These are phyloP conservation scores for Irpex sp. DNA, from an alignment of 1,284 basidiomycete genomes.

Conservation along the genomic window DNA sequence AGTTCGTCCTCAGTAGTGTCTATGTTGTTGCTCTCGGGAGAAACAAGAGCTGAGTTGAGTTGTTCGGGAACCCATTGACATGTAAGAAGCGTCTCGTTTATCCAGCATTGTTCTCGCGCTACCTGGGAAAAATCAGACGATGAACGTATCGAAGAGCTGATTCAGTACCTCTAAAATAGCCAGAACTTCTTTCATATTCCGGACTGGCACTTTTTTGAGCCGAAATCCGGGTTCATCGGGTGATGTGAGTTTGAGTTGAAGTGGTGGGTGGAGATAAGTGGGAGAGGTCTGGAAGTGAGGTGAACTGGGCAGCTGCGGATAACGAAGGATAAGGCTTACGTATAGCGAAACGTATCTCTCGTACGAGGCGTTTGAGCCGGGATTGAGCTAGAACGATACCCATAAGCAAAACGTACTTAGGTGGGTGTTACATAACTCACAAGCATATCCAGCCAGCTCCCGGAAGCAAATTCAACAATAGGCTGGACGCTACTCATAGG, in stretches of 20 bases:
- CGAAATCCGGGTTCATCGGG: conserved; percentile 72
- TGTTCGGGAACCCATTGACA: conserved; percentile 59
- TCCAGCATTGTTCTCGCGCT: conserved; percentile 75
- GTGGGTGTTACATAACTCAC: conserved; percentile 35
- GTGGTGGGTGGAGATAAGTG: conserved; percentile 56
- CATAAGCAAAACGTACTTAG: neutral
- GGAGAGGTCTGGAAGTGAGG: conserved; percentile 50
- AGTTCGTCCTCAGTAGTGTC: conserved; percentile 50
- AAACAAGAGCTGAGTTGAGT: conserved; percentile 17
- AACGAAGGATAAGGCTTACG: conserved; percentile 27
- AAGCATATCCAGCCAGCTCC: conserved; percentile 70
- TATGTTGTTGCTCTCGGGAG: conserved; percentile 24
- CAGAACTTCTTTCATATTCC: conserved; percentile 67
- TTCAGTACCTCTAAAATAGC: conserved; percentile 59
- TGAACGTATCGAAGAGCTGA: neutral
- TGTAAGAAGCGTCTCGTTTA: conserved; percentile 60
- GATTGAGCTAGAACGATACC: conserved; percentile 38
- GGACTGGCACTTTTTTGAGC: conserved; percentile 65
- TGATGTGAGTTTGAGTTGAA: conserved; percentile 58
- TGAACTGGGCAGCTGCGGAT: neutral
- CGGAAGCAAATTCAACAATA: conserved; percentile 47
- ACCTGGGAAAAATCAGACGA: conserved; percentile 38
- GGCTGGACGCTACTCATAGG: conserved; percentile 34
- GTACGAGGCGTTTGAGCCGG: conserved; percentile 35
- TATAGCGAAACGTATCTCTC: conserved; percentile 46